Evolutionary conservation across 2,329 filamentous ascomycete genomes (phyloP).

Genomic region (Didymella arachidicola): DNA sequence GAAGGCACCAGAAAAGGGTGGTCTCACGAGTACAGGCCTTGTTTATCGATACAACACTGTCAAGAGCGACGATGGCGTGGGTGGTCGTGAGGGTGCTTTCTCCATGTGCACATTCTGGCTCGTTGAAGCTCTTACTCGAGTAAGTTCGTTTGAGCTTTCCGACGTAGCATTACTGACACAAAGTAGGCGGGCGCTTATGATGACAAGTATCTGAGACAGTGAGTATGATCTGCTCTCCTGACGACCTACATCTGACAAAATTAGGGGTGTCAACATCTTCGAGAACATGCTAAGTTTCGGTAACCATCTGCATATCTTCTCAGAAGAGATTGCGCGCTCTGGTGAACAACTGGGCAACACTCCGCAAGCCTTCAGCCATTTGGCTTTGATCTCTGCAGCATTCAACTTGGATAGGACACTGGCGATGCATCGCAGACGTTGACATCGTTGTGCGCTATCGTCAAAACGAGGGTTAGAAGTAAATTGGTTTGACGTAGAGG

Average conservation of each 20-base stretch:
- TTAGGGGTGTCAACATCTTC: slow-evolving; percentile 69
- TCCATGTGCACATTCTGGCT: slow-evolving; percentile 87
- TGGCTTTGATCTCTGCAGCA: slow-evolving; percentile 77
- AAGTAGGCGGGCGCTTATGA: slow-evolving; percentile 60
- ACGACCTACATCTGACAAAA: slow-evolving; percentile 13
- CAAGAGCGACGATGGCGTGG: slow-evolving; percentile 74
- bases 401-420: slow-evolving; percentile 72
- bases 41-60: slow-evolving; percentile 78
- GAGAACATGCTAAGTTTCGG: slow-evolving; percentile 80
- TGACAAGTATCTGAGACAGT: slow-evolving; percentile 64
- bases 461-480: background rate
- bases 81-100: slow-evolving; percentile 77
- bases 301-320: slow-evolving; percentile 81
- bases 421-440: slow-evolving; percentile 16
- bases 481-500: slow-evolving; percentile 6
- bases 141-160: slow-evolving; percentile 53
- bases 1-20: slow-evolving; percentile 75
- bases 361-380: slow-evolving; percentile 79
- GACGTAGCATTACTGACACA: slow-evolving; percentile 10
- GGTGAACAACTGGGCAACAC: slow-evolving; percentile 83
- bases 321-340: slow-evolving; percentile 76
- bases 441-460: slow-evolving; percentile 5
- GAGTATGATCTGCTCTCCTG: background rate
- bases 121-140: slow-evolving; percentile 77
- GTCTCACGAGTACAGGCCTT: slow-evolving; percentile 75